Evolutionary conservation across 2,329 filamentous ascomycete species (phyloP).

Genomic region (Fonsecaea pugnacius): DNA sequence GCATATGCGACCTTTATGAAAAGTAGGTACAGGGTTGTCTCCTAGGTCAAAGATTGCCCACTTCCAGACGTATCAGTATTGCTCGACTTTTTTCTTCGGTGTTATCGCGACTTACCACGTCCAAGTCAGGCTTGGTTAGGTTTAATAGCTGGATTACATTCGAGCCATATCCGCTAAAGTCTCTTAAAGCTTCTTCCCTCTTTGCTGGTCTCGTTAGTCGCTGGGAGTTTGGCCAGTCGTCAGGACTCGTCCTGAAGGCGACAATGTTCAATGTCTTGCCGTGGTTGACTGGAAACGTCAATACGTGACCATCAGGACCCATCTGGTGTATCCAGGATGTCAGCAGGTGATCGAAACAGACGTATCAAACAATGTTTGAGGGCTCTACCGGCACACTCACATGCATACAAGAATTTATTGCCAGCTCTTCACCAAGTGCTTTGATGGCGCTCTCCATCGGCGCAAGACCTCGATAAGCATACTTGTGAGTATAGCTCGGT

Average conservation of each 20-base stretch:
- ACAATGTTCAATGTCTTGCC: conserved; percentile 63
- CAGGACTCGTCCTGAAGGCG: conserved; percentile 49
- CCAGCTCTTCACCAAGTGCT: conserved; percentile 56
- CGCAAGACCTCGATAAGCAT: conserved; percentile 66
- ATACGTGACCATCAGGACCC: conserved; percentile 63
- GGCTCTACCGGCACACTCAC: conserved; percentile 24
- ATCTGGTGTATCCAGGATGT: conserved; percentile 47
- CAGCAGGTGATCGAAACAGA: conserved; percentile 10
- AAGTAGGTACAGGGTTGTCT: conserved; percentile 45
- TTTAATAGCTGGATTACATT: conserved; percentile 38
- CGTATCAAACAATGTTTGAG: background rate
- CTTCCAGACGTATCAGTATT: conserved; percentile 30
- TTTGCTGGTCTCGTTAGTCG: conserved; percentile 46
- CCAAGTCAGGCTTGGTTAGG: conserved; percentile 40
- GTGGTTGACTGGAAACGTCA: conserved; percentile 66
- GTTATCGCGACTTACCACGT: conserved; percentile 28
- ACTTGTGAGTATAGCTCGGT: conserved; percentile 58
- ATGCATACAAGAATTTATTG: conserved; percentile 50
- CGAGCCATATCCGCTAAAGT: conserved; percentile 34
- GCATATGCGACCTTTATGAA: conserved; percentile 42
- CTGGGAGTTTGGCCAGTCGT: conserved; percentile 47
- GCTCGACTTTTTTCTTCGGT: conserved; percentile 22
- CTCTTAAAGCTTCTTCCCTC: conserved; percentile 35
- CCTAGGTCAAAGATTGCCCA: conserved; percentile 50
- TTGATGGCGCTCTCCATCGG: conserved; percentile 60